phyloP scores from a whole-genome alignment of 2,329 filamentous ascomycete genomes.

The Monilinia fructigena region DNA sequence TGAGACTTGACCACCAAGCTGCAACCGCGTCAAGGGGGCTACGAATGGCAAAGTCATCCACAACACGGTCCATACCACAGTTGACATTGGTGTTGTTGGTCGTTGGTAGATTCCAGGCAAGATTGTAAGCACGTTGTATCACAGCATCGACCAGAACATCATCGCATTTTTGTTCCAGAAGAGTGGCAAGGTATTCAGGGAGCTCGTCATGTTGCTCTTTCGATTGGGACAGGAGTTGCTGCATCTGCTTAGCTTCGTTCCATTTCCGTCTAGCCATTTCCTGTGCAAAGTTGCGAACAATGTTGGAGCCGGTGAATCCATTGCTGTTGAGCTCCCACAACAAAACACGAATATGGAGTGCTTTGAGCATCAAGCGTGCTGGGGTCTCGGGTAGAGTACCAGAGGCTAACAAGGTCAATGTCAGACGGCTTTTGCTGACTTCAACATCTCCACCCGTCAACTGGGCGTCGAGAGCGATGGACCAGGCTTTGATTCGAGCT shows the following conservation, averaged over 20 bases:
- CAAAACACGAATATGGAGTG: slow-evolving; percentile 85
- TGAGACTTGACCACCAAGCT: slow-evolving; percentile 82
- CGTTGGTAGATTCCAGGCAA: slow-evolving; percentile 82
- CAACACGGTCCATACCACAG: slow-evolving; percentile 76
- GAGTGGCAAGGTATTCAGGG: slow-evolving; percentile 70
- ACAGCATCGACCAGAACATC: slow-evolving; percentile 76
- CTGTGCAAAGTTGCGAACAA: slow-evolving; percentile 68
- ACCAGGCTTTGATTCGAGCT: slow-evolving; percentile 86
- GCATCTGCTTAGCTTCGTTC: slow-evolving; percentile 72
- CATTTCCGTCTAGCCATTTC: slow-evolving; percentile 75
- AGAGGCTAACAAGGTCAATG: slow-evolving; percentile 83
- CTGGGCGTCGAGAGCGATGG: slow-evolving; percentile 89
- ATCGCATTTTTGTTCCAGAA: slow-evolving; percentile 78
- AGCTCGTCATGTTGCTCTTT: slow-evolving; percentile 57
- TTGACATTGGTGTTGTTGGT: slow-evolving; percentile 64
- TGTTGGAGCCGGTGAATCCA: slow-evolving; percentile 60
- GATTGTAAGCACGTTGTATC: slow-evolving; percentile 81
- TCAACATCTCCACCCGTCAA: slow-evolving; percentile 86
- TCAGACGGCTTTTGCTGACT: slow-evolving; percentile 81
- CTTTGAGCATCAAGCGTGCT: slow-evolving; percentile 82
- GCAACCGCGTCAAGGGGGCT: slow-evolving; percentile 87
- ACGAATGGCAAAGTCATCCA: slow-evolving; percentile 79
- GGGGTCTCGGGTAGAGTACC: slow-evolving; percentile 83
- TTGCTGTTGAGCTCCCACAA: slow-evolving; percentile 73
- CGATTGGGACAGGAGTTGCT: slow-evolving; percentile 47